Base-by-base conservation (phyloP, 2,329 filamentous ascomycete species). In the Grosmannia penicillata region DNA sequence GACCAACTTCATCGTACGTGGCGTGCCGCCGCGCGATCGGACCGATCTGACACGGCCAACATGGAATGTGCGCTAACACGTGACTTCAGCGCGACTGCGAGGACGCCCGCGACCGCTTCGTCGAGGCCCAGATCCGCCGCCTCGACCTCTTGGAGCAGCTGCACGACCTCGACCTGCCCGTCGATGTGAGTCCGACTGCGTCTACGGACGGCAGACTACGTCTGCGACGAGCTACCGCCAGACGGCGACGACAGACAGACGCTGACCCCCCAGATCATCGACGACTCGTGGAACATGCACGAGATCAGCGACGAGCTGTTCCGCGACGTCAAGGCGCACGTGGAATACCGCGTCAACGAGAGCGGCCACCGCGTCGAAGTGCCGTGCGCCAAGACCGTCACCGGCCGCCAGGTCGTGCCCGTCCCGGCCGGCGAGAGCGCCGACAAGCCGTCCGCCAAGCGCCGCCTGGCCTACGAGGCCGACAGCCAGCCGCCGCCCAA, bases 401-500 rank as follows among this genome's bases (percentile, higher is more conserved):
- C 44, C 3, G 42, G 44, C 11, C 41, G 39, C 13, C n/a, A 24
- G 6, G 15, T 46, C 13, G 24, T 25, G 36, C 29, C 29, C 9
- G 33, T 28, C 25, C 26, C 8, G 7, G 33, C 17, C 24, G 26
- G 26, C 8, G 34, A 28, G 24, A 32, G 22, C 14, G 21, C 11
- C 18, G 9, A 24, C 17, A 45, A 43, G 26, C 38, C 39, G 28
- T 38, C 42, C 26, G 15, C 57, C 50, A 75, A 73, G 55, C 64
- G 70, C 19, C 70, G 63, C 48, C 62, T 68, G 6, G 63, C 61
- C 13, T 64, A 62, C 22, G 63, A 66, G 43, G 59, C 58, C 1
- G 68, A 71, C 17, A 62, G 60, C 18, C 63, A 68, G 44, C 63
- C 65, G 1, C 60, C 61, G 2, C 56, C 63, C 22, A 74, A 74